Evolutionary conservation across 495 filamentous ascomycete species (phyloP), one percentile per base, ranked within the genome.

Genomic region (Hapsidospora chrysogenum): DNA sequence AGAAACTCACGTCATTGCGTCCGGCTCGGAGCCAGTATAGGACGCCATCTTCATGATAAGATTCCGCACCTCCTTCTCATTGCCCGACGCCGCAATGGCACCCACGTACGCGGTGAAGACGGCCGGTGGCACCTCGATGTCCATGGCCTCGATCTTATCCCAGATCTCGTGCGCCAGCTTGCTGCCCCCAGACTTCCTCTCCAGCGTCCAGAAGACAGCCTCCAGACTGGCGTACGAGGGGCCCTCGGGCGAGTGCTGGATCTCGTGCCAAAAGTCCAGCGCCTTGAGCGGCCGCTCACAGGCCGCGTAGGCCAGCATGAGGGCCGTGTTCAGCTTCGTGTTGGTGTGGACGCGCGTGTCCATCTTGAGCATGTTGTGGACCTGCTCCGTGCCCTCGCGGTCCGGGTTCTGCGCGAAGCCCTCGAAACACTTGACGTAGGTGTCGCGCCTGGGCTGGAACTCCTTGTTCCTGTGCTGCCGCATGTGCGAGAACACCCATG

Each of bases 361-460:
- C 41, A 96, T 73, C 54, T 92, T 94, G 31, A 94, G 63, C 71
- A 92, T 85, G 46, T 93, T 93, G 49, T 92, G 80, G 11, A 92
- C 67, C 25, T 76, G 66, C 37, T 74, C 64, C 21, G 94, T 56
- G 26, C 69, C 70, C 22, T 80, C 76, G 2, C 55, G 36, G 40
- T 92, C 77, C 0, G 59, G 68, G 6, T 61, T 62, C 17, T 63
- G 56, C 11, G 78, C 82, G 11, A 93, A 61, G 2, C 86, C 86
- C 30, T 76, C 68, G 42, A 95, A 74, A 34, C 75, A 85, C 16
- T 65, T 52, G 17, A 77, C 69, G 51, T 96, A 97, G 2, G 76
- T 79, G 34, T 82, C 74, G 9, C 66, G 48, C 10, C 62, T 77
- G 1, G 89, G 83, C 0, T 76, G 64, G 10, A 67, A 61, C 0